A percentile compares a stretch with the other conserved stretches of the same genome.
Evolutionary conservation across 2,329 filamentous ascomycete species (phyloP).

Genomic region (Aspergillus sojae): DNA sequence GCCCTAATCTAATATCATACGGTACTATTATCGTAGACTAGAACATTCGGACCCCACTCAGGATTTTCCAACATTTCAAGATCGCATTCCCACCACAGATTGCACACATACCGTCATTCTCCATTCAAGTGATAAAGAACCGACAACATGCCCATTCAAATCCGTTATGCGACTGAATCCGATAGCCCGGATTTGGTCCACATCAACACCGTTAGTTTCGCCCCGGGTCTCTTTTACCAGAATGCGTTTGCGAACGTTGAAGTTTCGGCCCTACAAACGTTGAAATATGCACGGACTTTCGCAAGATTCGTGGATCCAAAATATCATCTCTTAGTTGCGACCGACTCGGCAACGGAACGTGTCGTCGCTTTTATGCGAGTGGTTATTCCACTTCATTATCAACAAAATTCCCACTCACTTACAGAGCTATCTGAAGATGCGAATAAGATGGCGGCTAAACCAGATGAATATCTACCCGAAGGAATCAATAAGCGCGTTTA

Average conservation of each 20-base stretch:
- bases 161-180: slow-evolving; percentile 44
- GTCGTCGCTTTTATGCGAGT: slow-evolving; percentile 55
- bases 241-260: slow-evolving; percentile 27
- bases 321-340: slow-evolving; percentile 46
- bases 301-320: slow-evolving; percentile 47
- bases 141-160: slow-evolving; percentile 27
- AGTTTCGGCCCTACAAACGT: slow-evolving; percentile 26
- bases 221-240: slow-evolving; percentile 38
- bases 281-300: slow-evolving; percentile 40
- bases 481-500: slow-evolving; percentile 48
- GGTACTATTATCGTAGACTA: no score
- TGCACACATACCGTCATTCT: neutral
- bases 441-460: slow-evolving; percentile 32
- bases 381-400: slow-evolving; percentile 28
- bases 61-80: neutral
- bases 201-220: slow-evolving; percentile 53
- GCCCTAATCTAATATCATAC: neutral
- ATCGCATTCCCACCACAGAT: neutral
- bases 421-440: slow-evolving; percentile 42
- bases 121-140: neutral
- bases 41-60: neutral
- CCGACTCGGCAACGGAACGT: slow-evolving; percentile 29
- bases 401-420: neutral
- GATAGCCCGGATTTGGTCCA: slow-evolving; percentile 48
- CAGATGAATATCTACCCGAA: slow-evolving; percentile 22